Evolutionary conservation across 2,329 filamentous ascomycete genomes (phyloP).

Genomic region (Albifimbria verrucaria): DNA sequence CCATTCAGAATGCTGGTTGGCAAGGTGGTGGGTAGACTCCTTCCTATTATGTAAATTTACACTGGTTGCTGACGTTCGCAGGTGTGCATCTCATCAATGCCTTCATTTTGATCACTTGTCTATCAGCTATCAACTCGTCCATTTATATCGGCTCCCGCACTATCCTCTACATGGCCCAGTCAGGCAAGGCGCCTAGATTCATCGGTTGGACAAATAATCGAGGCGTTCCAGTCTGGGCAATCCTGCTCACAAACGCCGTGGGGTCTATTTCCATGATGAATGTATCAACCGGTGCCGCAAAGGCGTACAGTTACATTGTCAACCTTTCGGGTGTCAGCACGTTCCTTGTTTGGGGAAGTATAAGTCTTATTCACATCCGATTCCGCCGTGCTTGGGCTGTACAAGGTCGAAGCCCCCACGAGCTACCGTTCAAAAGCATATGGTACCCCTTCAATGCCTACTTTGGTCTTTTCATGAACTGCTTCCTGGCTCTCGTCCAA

Average conservation of each 20-base stretch:
- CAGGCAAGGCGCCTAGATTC: constrained; percentile 66
- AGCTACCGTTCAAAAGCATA: constrained; percentile 53
- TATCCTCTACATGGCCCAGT: constrained; percentile 71
- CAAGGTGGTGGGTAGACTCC: constrained; percentile 46
- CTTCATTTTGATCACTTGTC: constrained; percentile 70
- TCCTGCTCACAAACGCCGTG: constrained; percentile 68
- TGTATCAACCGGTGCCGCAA: constrained; percentile 60
- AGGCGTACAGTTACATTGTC: constrained; percentile 67
- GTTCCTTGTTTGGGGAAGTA: constrained; percentile 69
- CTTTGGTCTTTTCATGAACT: constrained; percentile 54
- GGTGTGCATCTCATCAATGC: constrained; percentile 72
- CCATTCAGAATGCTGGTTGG: constrained; percentile 72
- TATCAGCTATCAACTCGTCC: constrained; percentile 69
- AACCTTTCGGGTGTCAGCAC: constrained; percentile 68
- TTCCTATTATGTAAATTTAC: not conserved
- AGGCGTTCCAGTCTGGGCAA: constrained; percentile 58
- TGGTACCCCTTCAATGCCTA: constrained; percentile 58
- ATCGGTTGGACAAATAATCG: constrained; percentile 64
- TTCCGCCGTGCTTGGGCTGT: constrained; percentile 62
- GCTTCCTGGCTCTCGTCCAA: constrained; percentile 58
- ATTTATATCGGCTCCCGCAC: constrained; percentile 77
- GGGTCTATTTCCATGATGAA: constrained; percentile 76
- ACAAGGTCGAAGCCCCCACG: constrained; percentile 52
- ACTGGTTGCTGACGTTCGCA: constrained; percentile 6
- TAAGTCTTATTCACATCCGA: constrained; percentile 68